Evolutionary conservation across 2,329 filamentous ascomycete species (phyloP).

Genomic region (Xenoacremonium recifei): DNA sequence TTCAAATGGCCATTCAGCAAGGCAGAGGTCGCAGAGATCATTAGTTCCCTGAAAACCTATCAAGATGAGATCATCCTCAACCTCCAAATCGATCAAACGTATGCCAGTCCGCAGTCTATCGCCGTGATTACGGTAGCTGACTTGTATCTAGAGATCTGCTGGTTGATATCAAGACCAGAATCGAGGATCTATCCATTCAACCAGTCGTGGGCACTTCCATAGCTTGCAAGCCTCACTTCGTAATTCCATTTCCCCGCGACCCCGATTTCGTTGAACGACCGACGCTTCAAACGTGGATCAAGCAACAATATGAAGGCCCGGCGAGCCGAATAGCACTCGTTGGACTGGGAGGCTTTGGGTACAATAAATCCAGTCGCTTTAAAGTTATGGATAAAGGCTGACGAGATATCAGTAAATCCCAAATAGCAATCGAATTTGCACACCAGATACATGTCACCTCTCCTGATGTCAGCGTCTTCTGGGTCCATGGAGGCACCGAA

Average conservation of each 20-base stretch:
- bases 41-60: neutral
- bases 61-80: neutral
- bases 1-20: conserved; percentile 6
- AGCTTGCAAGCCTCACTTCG: neutral
- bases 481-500: neutral
- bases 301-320: neutral
- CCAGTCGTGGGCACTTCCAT: neutral
- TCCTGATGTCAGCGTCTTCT: neutral
- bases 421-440: neutral
- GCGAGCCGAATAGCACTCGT: neutral
- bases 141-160: neutral
- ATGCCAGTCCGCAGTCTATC: neutral
- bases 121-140: neutral
- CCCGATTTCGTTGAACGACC: neutral
- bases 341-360: neutral
- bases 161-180: neutral
- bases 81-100: conserved; percentile 6
- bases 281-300: neutral
- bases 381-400: neutral
- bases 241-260: neutral
- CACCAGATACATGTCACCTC: neutral
- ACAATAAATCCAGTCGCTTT: neutral
- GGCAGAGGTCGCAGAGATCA: neutral
- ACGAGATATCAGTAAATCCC: neutral
- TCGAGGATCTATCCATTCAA: neutral